Evolutionary conservation across 1,284 basidiomycete genomes (phyloP).

Genomic region (Afroboletus lepidellus): DNA sequence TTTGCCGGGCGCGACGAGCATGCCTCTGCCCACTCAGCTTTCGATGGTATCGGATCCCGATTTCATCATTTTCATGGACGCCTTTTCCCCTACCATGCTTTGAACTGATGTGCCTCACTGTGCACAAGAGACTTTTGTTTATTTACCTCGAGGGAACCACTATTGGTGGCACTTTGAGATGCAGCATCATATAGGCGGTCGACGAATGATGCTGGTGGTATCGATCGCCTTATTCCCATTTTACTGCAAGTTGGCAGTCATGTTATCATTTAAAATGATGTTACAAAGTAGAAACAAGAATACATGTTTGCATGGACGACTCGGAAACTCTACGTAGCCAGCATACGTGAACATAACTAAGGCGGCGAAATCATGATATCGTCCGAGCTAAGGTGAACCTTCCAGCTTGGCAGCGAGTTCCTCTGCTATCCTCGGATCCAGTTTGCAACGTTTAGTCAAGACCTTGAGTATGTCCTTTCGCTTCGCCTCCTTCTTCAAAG

Average conservation of each 20-base stretch:
- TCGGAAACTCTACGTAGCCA: background rate
- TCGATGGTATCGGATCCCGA: background rate
- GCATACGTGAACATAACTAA: background rate
- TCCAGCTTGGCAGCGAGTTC: conserved; percentile 21
- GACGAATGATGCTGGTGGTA: too few relatives aligned
- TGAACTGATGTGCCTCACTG: too few relatives aligned
- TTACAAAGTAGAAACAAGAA: background rate
- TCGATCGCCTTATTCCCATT: background rate
- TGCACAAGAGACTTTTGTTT: background rate
- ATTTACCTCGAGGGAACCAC: background rate
- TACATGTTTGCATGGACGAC: conserved; percentile 9
- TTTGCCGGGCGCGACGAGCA: background rate
- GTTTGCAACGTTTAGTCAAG: conserved; percentile 29
- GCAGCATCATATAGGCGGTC: background rate
- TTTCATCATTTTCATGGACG: background rate
- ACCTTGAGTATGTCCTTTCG: conserved; percentile 26
- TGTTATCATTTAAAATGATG: background rate
- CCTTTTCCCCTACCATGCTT: background rate
- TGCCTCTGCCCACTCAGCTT: background rate
- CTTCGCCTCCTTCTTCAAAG: conserved; percentile 24
- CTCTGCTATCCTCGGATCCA: conserved; percentile 21
- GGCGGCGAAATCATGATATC: background rate
- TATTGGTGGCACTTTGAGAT: background rate
- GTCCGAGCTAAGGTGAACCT: background rate
- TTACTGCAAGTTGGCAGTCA: background rate